Conservation (phyloP, 2,329 filamentous ascomycete species). For the Teratosphaeria nubilosa region DNA sequence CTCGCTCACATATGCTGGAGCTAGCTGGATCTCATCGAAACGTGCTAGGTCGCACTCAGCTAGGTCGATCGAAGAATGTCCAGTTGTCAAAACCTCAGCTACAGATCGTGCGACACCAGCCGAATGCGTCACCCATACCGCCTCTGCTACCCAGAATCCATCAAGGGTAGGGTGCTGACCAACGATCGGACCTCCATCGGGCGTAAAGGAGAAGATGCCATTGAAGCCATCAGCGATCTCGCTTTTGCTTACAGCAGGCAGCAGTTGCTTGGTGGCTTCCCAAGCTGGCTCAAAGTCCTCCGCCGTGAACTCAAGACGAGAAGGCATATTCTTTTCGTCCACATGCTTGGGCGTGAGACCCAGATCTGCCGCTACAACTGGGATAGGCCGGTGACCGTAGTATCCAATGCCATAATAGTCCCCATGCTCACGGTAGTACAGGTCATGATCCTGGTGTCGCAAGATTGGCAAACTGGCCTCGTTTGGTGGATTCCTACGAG, state of each 20-base stretch:
- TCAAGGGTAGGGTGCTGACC: constrained; percentile 49
- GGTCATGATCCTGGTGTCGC: constrained; percentile 52
- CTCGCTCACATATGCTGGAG: constrained; percentile 46
- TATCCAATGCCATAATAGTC: constrained; percentile 54
- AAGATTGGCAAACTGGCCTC: constrained; percentile 49
- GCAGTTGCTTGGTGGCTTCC: constrained; percentile 44
- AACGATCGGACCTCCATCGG: constrained; percentile 51
- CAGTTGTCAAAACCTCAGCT: constrained; percentile 48
- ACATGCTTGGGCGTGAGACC: constrained; percentile 45
- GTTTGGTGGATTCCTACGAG: constrained; percentile 36
- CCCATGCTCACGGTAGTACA: constrained; percentile 57
- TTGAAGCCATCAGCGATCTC: constrained; percentile 53
- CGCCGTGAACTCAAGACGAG: constrained; percentile 48
- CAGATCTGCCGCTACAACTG: constrained; percentile 45
- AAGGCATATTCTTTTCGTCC: constrained; percentile 53
- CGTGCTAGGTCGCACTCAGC: constrained; percentile 50
- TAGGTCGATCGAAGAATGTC: constrained; percentile 46
- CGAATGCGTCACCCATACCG: constrained; percentile 58
- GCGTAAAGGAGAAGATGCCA: constrained; percentile 56
- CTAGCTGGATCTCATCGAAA: constrained; percentile 53
- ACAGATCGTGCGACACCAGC: constrained; percentile 52
- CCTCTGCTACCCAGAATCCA: constrained; percentile 55
- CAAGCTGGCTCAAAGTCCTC: constrained; percentile 53
- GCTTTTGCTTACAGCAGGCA: constrained; percentile 43
- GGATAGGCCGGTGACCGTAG: constrained; percentile 54